These are phyloP conservation scores for Cajanus cajan DNA, from an alignment of 306 rosid species.

Conservation along the genomic window DNA sequence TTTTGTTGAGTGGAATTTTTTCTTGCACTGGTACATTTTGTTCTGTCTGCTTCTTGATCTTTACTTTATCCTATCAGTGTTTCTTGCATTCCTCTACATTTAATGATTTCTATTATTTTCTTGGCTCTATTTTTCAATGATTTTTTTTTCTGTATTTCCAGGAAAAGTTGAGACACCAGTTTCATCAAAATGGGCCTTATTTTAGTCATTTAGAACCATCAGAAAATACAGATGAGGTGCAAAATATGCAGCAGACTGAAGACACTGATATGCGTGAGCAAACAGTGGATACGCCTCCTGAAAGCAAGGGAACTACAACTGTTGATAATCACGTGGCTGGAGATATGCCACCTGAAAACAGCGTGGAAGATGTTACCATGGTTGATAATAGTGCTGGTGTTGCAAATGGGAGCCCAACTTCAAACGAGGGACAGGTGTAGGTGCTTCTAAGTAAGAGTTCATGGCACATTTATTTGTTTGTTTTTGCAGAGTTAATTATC, in stretches of 20 bases:
- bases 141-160: slow-evolving; percentile 10
- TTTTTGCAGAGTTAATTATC: background rate
- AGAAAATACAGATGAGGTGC: slow-evolving; percentile 14
- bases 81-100: background rate
- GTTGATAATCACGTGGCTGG: slow-evolving; percentile 25
- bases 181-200: slow-evolving; percentile 36
- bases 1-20: background rate
- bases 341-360: slow-evolving; percentile 27
- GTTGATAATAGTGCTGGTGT: slow-evolving; percentile 21
- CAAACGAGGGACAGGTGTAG: background rate
- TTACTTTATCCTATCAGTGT: background rate
- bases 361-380: slow-evolving; percentile 18
- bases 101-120: background rate
- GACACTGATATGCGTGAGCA: slow-evolving; percentile 28
- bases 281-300: slow-evolving; percentile 18
- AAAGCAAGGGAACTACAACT: slow-evolving; percentile 23
- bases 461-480: background rate
- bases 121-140: background rate
- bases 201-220: slow-evolving; percentile 22
- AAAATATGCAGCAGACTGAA: slow-evolving; percentile 22
- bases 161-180: slow-evolving; percentile 43
- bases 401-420: slow-evolving; percentile 28
- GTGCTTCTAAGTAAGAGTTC: background rate
- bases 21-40: background rate
- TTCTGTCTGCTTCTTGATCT: background rate